Evolutionary conservation across 2,329 filamentous ascomycete species (phyloP).

Genomic region (Ophiostoma sp.): DNA sequence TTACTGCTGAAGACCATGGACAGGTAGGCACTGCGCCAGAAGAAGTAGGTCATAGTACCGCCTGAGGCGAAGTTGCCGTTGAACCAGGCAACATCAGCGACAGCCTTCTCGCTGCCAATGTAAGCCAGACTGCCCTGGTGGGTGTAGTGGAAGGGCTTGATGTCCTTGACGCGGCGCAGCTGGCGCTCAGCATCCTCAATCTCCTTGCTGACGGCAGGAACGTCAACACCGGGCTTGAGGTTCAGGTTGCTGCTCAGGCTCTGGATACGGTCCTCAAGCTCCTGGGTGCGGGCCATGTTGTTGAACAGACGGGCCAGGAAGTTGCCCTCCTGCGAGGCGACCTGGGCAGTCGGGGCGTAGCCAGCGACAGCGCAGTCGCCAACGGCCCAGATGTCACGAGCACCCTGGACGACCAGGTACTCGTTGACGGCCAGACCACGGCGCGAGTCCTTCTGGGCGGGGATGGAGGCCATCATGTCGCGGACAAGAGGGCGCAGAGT

Average conservation of each 20-base stretch:
- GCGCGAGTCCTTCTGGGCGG: conserved; percentile 89
- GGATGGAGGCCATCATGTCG: conserved; percentile 86
- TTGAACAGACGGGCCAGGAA: conserved; percentile 97
- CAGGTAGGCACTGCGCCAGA: conserved; percentile 96
- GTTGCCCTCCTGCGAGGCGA: conserved; percentile 88
- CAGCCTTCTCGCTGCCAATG: conserved; percentile 93
- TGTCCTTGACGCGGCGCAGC: conserved; percentile 81
- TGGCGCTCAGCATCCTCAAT: conserved; percentile 85
- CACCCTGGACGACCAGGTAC: conserved; percentile 95
- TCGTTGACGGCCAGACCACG: conserved; percentile 96
- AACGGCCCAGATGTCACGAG: conserved; percentile 95
- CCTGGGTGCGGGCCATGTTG: conserved; percentile 93
- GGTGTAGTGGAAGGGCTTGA: conserved; percentile 97
- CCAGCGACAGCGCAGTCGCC: conserved; percentile 97
- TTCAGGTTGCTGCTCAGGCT: conserved; percentile 60
- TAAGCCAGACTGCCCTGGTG: conserved; percentile 96
- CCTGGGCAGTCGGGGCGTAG: conserved; percentile 95
- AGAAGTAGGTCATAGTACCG: conserved; percentile 90
- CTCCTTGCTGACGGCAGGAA: conserved; percentile 63
- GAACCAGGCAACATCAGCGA: conserved; percentile 95
- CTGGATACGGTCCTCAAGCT: conserved; percentile 69
- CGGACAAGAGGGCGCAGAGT: conserved; percentile 82
- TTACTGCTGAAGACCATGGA: conserved; percentile 99
- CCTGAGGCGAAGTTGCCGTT: conserved; percentile 93
- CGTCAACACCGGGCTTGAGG: conserved; percentile 56